These are phyloP conservation scores for Lantana camara DNA, from an alignment of 257 asterid genomes.

Conservation along the genomic window DNA sequence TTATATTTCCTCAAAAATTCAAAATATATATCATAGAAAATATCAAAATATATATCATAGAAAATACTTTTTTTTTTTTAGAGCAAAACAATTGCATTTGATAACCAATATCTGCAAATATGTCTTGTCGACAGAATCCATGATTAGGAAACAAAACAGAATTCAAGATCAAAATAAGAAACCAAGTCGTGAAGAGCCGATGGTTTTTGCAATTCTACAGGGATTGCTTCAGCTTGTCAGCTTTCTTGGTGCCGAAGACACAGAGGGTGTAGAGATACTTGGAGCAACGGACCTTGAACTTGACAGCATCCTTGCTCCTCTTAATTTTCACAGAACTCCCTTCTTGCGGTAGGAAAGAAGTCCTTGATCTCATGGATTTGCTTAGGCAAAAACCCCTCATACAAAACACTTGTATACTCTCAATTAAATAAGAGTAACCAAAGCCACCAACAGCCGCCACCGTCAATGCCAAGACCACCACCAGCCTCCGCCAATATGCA, in stretches of 20 bases:
- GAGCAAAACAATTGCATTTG: background rate
- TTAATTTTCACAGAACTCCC: conserved; percentile 48
- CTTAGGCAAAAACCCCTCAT: no score
- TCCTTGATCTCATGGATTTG: conserved; percentile 56
- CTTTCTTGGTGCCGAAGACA: conserved; percentile 48
- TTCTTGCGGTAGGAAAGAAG: conserved; percentile 48
- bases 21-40: no score
- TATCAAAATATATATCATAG: no score
- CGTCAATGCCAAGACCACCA: no score
- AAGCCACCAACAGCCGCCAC: no score
- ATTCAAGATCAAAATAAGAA: background rate
- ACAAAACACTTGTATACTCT: no score
- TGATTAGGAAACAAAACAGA: background rate
- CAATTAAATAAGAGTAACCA: no score
- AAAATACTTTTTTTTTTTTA: no score
- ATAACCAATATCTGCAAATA: conserved; percentile 14
- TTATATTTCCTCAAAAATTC: no score
- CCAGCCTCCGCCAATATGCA: no score
- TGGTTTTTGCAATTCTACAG: conserved; percentile 26
- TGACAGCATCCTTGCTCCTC: conserved; percentile 46
- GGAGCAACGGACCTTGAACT: conserved; percentile 57
- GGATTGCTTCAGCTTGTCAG: conserved; percentile 50
- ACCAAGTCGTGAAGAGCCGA: background rate
- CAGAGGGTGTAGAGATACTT: conserved; percentile 52
- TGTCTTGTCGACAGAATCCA: conserved; percentile 13